Percentiles rank a stretch among this genome's conserved stretches.
phyloP scores from a whole-genome alignment of 1,284 basidiomycete species.

The Gomphus sp. region DNA sequence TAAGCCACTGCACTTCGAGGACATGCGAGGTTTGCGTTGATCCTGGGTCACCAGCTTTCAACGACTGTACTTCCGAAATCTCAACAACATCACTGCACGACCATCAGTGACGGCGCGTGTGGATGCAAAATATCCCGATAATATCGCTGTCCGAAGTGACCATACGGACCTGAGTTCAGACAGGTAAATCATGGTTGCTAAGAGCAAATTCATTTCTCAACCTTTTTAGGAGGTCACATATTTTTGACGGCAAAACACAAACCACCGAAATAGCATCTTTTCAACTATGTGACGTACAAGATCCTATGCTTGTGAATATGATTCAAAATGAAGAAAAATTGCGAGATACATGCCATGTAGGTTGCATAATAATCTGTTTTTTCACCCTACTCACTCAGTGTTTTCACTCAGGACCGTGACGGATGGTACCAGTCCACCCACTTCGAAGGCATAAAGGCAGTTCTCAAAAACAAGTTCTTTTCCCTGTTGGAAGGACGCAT shows the following conservation, averaged over 20 bases:
- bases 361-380: slow-evolving; percentile 19
- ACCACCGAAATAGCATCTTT: slow-evolving; percentile 83
- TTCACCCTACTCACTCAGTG: background rate
- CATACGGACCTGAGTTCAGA: background rate
- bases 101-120: slow-evolving; percentile 68
- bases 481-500: slow-evolving; percentile 68
- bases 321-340: slow-evolving; percentile 65
- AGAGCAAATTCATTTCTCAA: background rate
- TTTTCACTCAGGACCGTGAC: slow-evolving; percentile 51
- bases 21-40: background rate
- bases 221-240: slow-evolving; percentile 49
- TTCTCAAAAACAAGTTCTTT: slow-evolving; percentile 84
- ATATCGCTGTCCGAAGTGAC: slow-evolving; percentile 21
- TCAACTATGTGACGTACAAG: slow-evolving; percentile 87
- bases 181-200: background rate
- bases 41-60: slow-evolving; percentile 52
- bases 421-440: slow-evolving; percentile 78
- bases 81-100: slow-evolving; percentile 66
- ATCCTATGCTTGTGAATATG: slow-evolving; percentile 72
- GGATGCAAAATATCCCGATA: slow-evolving; percentile 32
- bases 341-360: slow-evolving; percentile 62
- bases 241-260: slow-evolving; percentile 80
- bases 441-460: slow-evolving; percentile 73
- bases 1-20: slow-evolving; percentile 23
- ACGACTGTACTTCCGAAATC: slow-evolving; percentile 75